phyloP scores from a whole-genome alignment of 2,329 filamentous ascomycete species.

The Diplocarpon rosae region DNA sequence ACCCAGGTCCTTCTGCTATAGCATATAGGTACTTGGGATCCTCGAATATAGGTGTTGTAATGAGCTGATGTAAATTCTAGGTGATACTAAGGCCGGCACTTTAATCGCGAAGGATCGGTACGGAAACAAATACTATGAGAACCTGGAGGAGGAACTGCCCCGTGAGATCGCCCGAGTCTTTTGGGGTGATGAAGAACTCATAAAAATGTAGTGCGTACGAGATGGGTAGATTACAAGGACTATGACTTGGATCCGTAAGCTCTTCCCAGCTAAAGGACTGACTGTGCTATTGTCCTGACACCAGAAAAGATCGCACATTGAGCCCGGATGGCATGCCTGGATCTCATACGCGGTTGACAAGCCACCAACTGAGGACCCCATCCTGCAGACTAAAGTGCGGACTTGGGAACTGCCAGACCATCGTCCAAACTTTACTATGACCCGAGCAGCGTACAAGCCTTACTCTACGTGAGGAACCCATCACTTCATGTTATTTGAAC shows the following conservation, averaged over 20 bases:
- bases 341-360: slow-evolving; percentile 88
- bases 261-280: slow-evolving; percentile 21
- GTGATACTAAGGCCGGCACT: slow-evolving; percentile 90
- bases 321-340: slow-evolving; percentile 98
- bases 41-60: background rate
- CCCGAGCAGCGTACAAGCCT: slow-evolving; percentile 73
- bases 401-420: slow-evolving; percentile 66
- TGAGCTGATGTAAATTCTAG: slow-evolving; percentile 34
- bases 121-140: slow-evolving; percentile 98
- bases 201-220: slow-evolving; percentile 60
- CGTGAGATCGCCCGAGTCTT: slow-evolving; percentile 41
- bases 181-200: slow-evolving; percentile 3
- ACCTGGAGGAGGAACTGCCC: slow-evolving; percentile 78
- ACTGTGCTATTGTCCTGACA: slow-evolving; percentile 9
- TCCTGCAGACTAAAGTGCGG: slow-evolving; percentile 56
- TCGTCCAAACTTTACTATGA: slow-evolving; percentile 63
- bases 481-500: background rate
- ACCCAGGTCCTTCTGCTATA: slow-evolving; percentile 14
- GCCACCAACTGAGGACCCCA: slow-evolving; percentile 65
- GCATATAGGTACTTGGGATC: slow-evolving; percentile 22
- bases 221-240: slow-evolving; percentile 96
- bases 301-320: slow-evolving; percentile 58
- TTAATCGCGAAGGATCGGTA: slow-evolving; percentile 78
- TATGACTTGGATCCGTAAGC: slow-evolving; percentile 66
- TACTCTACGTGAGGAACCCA: slow-evolving; percentile 75